These are phyloP conservation scores for Gypsophila paniculata DNA, from an alignment of 179 eudicot genomes.

Conservation along the genomic window DNA sequence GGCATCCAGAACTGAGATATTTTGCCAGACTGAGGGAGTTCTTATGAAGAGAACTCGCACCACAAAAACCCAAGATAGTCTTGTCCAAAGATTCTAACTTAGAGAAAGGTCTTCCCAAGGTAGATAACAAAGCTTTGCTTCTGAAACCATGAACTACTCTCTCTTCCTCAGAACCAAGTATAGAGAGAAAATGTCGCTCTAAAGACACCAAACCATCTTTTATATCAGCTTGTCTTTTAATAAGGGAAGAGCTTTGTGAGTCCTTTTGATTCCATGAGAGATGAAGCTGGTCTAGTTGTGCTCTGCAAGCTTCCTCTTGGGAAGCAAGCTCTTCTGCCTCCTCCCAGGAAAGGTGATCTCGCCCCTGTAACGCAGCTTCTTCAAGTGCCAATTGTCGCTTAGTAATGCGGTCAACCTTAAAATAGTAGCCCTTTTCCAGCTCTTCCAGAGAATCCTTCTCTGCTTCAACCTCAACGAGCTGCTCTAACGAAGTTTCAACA, in stretches of 20 bases:
- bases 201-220: constrained; percentile 49
- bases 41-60: constrained; percentile 35
- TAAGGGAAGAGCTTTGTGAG: constrained; percentile 53
- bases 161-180: constrained; percentile 52
- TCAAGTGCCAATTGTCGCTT: constrained; percentile 86
- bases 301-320: constrained; percentile 97
- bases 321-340: constrained; percentile 99
- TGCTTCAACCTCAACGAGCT: constrained; percentile 76
- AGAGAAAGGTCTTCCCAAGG: constrained; percentile 64
- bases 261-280: constrained; percentile 89
- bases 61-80: constrained; percentile 43
- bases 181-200: constrained; percentile 59
- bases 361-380: constrained; percentile 92
- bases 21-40: constrained; percentile 40
- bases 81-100: constrained; percentile 71
- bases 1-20: constrained; percentile 61
- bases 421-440: constrained; percentile 77
- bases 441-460: constrained; percentile 75
- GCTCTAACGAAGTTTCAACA: constrained; percentile 73
- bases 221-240: constrained; percentile 59
- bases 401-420: constrained; percentile 81
- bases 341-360: constrained; percentile 99
- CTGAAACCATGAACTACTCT: constrained; percentile 34
- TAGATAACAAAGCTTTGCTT: constrained; percentile 56
- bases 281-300: constrained; percentile 81